Evolutionary conservation across 805 yeast genomes (phyloP), one percentile per base, ranked within the genome.

Genomic region (Clavispora vitiphila): DNA sequence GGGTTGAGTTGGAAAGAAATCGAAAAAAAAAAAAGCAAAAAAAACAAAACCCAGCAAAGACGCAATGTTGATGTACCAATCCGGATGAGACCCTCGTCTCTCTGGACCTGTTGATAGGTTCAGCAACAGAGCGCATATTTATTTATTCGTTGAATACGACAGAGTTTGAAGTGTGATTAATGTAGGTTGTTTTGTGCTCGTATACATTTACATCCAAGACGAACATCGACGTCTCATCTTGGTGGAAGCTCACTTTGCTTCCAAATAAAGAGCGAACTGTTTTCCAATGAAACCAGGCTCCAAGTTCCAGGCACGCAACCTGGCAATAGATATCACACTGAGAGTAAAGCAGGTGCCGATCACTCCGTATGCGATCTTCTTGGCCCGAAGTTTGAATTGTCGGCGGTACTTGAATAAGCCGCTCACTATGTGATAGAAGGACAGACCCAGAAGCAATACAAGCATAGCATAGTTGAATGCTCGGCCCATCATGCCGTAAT

Each of bases 371-470:
- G 80, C 77, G 12, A 64, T 39, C 38, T 62, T 67, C 48, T 80
- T 70, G 41, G 74, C 63, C 11, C 47, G 60, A 14, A 60, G 42
- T 25, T 67, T 62, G 48, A 62, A 72, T 38, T 69, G 64, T 4
- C 65, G 58, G 21, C 71, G 47, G 56, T 76, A 77, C 38, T 71
- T 65, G 50, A 76, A 58, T 54, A 72, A 55, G 0, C 89, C 90
- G 45, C 73, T 66, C 3, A 75, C 53, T 2, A 70, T 56, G 56
- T 83, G 90, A 56, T 82, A 82, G 15, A 73, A 47, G 1, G 53
- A 48, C 10, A 50, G 51, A 50, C 54, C 49, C 55, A 51, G 48
- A 21, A 51, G 47, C 24, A 48, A 26, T n/a, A 41, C 45, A 23
- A 51, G 49, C 53, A 49, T 45, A 16, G 14, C n/a, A 21, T 41